Evolutionary conservation across 2,329 filamentous ascomycete genomes (phyloP).

Genomic region (Claviceps quebecensis): DNA sequence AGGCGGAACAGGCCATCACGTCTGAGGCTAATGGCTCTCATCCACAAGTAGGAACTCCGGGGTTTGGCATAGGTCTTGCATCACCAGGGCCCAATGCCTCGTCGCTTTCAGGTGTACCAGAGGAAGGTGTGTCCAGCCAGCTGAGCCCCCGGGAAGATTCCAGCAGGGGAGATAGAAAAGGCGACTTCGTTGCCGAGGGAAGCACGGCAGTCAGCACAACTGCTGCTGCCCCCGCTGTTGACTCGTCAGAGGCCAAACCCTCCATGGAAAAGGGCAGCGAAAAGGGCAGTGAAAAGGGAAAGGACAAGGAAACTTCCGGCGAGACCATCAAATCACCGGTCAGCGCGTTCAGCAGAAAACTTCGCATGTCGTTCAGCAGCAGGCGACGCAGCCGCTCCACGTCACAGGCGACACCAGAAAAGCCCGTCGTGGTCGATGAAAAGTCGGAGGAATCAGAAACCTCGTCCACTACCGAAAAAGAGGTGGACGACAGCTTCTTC

Average conservation of each 20-base stretch:
- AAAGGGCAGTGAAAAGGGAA: slow-evolving; percentile 29
- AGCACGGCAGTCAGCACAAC: slow-evolving; percentile 9
- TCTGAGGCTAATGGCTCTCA: slow-evolving; percentile 52
- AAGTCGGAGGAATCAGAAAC: slow-evolving; percentile 56
- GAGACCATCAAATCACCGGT: slow-evolving; percentile 42
- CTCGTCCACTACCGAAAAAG: slow-evolving; percentile 52
- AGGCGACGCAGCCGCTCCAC: slow-evolving; percentile 69
- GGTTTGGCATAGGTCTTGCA: slow-evolving; percentile 63
- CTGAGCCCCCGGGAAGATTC: slow-evolving; percentile 42
- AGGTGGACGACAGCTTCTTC: slow-evolving; percentile 60
- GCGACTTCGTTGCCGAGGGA: slow-evolving; percentile 66
- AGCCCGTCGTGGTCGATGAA: slow-evolving; percentile 61
- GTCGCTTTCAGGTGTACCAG: slow-evolving; percentile 31
- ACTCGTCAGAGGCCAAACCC: slow-evolving; percentile 32
- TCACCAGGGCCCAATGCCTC: slow-evolving; percentile 38
- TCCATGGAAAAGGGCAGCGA: slow-evolving; percentile 35
- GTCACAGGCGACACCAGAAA: slow-evolving; percentile 46
- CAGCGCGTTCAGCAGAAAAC: slow-evolving; percentile 71
- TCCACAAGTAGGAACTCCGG: slow-evolving; percentile 53
- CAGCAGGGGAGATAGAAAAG: slow-evolving; percentile 46
- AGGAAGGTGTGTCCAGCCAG: slow-evolving; percentile 30
- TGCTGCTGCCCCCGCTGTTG: slow-evolving; percentile 18
- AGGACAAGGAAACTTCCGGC: slow-evolving; percentile 28
- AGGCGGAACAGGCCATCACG: slow-evolving; percentile 37
- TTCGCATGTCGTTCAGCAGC: slow-evolving; percentile 67